phyloP scores from a whole-genome alignment of 2,329 filamentous ascomycete species.

The Sclerotinia glacialis region DNA sequence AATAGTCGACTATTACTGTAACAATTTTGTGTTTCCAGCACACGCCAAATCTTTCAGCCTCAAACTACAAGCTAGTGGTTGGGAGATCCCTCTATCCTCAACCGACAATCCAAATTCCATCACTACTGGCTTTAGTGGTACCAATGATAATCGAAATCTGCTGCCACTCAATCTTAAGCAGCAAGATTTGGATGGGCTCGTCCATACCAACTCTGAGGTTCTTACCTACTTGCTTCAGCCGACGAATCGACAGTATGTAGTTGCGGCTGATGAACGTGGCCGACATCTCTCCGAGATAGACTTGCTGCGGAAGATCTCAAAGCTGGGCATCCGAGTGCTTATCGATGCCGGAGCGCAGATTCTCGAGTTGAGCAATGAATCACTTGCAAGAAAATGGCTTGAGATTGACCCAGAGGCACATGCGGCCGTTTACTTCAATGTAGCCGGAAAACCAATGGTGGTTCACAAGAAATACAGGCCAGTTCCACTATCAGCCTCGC shows the following conservation, averaged over 20 bases:
- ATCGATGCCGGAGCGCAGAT: slow-evolving; percentile 65
- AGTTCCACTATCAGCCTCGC: slow-evolving; percentile 30
- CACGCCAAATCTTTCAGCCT: slow-evolving; percentile 62
- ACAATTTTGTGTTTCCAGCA: slow-evolving; percentile 61
- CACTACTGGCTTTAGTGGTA: slow-evolving; percentile 70
- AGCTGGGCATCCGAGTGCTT: slow-evolving; percentile 48
- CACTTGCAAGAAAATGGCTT: slow-evolving; percentile 31
- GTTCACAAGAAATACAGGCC: slow-evolving; percentile 25
- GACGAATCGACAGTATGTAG: slow-evolving; percentile 50
- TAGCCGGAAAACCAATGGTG: slow-evolving; percentile 26
- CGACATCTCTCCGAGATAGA: slow-evolving; percentile 46
- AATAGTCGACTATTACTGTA: slow-evolving; percentile 59
- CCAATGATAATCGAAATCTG: slow-evolving; percentile 61
- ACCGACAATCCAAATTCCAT: slow-evolving; percentile 45
- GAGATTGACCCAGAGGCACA: slow-evolving; percentile 23
- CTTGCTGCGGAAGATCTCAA: slow-evolving; percentile 46
- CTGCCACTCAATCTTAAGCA: slow-evolving; percentile 62
- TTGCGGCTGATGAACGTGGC: slow-evolving; percentile 44
- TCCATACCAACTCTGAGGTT: slow-evolving; percentile 63
- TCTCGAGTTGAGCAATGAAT: slow-evolving; percentile 54
- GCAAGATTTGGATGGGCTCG: slow-evolving; percentile 53
- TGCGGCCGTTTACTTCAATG: slow-evolving; percentile 29
- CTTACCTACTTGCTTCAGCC: slow-evolving; percentile 54
- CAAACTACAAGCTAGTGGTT: slow-evolving; percentile 64
- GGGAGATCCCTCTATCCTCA: slow-evolving; percentile 58